These are phyloP conservation scores for Quercus phellos DNA, from an alignment of 331 rosid species.

Conservation along the genomic window DNA sequence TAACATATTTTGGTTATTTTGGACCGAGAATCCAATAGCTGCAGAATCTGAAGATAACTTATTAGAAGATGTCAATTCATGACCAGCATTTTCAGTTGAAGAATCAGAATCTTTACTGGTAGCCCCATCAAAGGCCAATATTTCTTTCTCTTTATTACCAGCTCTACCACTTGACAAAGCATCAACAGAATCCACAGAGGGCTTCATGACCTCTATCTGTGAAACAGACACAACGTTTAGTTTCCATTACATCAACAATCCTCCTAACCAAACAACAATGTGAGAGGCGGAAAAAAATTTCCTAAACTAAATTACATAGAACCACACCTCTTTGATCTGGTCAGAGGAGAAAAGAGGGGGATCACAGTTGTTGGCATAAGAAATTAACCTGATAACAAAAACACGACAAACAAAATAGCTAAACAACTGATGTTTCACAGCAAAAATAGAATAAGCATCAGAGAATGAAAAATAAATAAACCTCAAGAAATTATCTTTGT, in stretches of 20 bases:
- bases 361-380: constrained; percentile 37
- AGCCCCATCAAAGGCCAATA: constrained; percentile 13
- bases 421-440: constrained; percentile 3
- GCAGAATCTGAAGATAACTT: constrained; percentile 26
- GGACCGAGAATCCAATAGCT: constrained; percentile 9
- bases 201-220: constrained; percentile 63
- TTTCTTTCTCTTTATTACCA: constrained; percentile 29
- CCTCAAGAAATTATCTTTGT: constrained; percentile 50
- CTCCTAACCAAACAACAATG: not conserved
- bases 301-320: constrained; percentile 17
- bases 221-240: constrained; percentile 23
- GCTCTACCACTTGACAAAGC: constrained; percentile 15
- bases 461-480: constrained; percentile 1
- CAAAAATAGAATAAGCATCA: not conserved
- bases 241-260: constrained; percentile 21
- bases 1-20: constrained; percentile 14
- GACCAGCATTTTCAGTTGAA: constrained; percentile 20
- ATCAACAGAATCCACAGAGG: constrained; percentile 35
- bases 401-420: constrained; percentile 17
- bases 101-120: constrained; percentile 23
- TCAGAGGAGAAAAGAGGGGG: constrained; percentile 45
- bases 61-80: constrained; percentile 30
- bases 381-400: constrained; percentile 60
- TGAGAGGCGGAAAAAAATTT: constrained; percentile 3
- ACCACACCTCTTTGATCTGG: constrained; percentile 66